Evolutionary conservation across 805 yeast genomes (phyloP), one percentile per base, ranked within the genome.

Genomic region (Wickerhamomyces sydowiorum): DNA sequence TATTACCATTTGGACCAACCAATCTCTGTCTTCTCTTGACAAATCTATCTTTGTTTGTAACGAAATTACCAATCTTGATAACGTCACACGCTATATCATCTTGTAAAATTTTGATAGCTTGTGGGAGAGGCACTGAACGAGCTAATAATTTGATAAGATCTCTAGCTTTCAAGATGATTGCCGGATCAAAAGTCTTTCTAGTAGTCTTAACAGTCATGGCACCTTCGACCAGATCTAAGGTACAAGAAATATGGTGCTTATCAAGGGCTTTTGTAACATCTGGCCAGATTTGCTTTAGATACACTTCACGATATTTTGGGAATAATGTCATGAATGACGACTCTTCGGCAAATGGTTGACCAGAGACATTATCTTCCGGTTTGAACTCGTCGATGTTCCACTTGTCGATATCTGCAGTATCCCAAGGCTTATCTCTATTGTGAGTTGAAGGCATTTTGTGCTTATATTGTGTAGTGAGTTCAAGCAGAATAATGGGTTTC

Each of bases 361-460:
- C 96, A 10, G 90, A 78, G 7, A 78, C 80, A 58, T 89, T 87
- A 59, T 93, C 96, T 53, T 88, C 96, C 2, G 88, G 87, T 51
- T 75, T 83, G 70, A 93, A 93, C 43, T 88, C 95, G 28, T 87
- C 96, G 28, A 80, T 70, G 53, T 75, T 71, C 99, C 99, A 91
- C 62, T 91, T 90, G 61, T 90, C 96, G 44, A 90, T 81, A 53
- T 89, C 96, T 18, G 85, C 87, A 10, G 96, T 90, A 60, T 90
- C 98, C 98, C 98, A 90, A 40, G 98, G 98, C 65, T 91, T 91
- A 55, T 93, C 98, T 58, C 80, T 82, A 64, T 93, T 87, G 64
- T 91, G 90, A 37, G 95, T 87, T 2, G 96, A 87, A 20, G 84
- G 88, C 99, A 91, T 91, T 35, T 37, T 51, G 22, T n/a, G 5